Evolutionary conservation across 163 green algal species (phyloP).

Genomic region (Scenedesmus sp.): DNA sequence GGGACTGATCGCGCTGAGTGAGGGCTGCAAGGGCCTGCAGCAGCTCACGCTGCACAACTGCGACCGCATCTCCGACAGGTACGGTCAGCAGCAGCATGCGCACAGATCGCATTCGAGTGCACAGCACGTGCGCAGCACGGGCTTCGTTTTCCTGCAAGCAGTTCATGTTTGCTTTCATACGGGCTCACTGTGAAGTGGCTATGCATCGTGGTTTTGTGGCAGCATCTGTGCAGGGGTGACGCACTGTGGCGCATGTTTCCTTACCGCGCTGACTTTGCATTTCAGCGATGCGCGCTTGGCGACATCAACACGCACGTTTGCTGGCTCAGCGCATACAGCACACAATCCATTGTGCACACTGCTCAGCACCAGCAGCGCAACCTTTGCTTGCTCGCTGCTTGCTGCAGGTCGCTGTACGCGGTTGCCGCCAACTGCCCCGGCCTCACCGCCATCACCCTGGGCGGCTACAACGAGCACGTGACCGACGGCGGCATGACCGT

Average conservation of each 20-base stretch:
- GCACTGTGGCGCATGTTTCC: no score
- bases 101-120: neutral
- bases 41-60: conserved; percentile 63
- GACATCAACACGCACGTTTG: neutral
- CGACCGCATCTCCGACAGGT: conserved; percentile 58
- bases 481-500: conserved; percentile 59
- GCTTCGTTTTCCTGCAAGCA: neutral
- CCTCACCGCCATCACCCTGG: conserved; percentile 31
- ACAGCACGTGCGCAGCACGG: neutral
- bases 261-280: no score
- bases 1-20: conserved; percentile 49
- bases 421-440: conserved; percentile 54
- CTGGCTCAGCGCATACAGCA: neutral
- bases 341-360: neutral
- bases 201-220: no score
- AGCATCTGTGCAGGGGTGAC: no score
- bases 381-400: neutral
- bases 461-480: conserved; percentile 58
- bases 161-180: no score
- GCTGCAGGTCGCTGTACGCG: conserved; percentile 58
- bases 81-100: neutral
- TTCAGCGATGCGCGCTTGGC: neutral
- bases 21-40: conserved; percentile 42
- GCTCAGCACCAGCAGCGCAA: neutral
- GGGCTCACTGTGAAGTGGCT: no score